Evolutionary conservation across 345 rosid species (phyloP), one percentile per base, ranked within the genome.

Genomic region (Rhodamnia rubescens): DNA sequence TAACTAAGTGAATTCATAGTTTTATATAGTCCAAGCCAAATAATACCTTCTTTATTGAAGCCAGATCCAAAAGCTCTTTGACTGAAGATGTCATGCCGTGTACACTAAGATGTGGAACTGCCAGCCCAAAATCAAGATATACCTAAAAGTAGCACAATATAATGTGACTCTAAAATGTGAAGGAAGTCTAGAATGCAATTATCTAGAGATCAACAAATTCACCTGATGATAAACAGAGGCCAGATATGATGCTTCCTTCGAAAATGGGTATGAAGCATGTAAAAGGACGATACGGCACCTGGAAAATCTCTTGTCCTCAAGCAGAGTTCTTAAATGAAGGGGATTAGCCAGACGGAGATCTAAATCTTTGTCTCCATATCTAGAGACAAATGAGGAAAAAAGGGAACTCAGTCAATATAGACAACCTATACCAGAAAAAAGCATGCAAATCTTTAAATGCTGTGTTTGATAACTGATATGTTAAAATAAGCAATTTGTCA

Each of bases 231-330:
- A 97, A 86, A 97, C 93, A 82, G 96, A 96, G 89, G 98, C 94
- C 47, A 97, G 88, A 91, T 89, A 94, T 52, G 99, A 95, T 40
- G 98, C 99, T 90, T 97, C 99, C 90, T 88, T 94, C 85, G 98
- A 96, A 91, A 93, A 97, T 64, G 99, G 99, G 90, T 96, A 97
- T 74, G 99, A 92, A 64, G 98, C 97, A 92, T 97, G 99, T 85
- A 97, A 91, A 84, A 97, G 95, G 88, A 97, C 97, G 5, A 97
- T 86, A 80, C 93, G 95, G 56, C 91, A 93, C 75, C 90, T 90
- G 42, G 91, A 89, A 93, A 94, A 97, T 85, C 96, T 90, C 88
- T 93, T 88, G 88, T 97, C 98, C 85, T 97, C 98, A 13, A 97
- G 95, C 84, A 97, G 85, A 32, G 74, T 86, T 88, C 96, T 92